Evolutionary conservation across 129 eudicot species (phyloP).

Genomic region (Solidago caesia): DNA sequence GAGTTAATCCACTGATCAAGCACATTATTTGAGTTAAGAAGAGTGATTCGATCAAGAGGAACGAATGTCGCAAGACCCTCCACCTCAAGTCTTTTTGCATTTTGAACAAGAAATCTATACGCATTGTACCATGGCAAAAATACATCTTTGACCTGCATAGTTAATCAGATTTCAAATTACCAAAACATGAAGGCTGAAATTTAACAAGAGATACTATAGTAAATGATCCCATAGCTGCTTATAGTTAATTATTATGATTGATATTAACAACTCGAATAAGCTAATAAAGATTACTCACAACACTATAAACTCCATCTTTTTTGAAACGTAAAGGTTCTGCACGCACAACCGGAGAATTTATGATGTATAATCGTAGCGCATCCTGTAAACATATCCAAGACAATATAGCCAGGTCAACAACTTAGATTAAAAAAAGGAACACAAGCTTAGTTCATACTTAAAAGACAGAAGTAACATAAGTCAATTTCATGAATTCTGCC

Average conservation of each 20-base stretch:
- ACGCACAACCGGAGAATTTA: slow-evolving; percentile 94
- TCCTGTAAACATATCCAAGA: slow-evolving; percentile 42
- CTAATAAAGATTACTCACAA: slow-evolving; percentile 48
- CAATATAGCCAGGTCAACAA: background rate
- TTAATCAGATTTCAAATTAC: background rate
- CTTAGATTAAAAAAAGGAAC: background rate
- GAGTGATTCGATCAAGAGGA: slow-evolving; percentile 57
- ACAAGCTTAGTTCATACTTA: background rate
- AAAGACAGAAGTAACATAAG: background rate
- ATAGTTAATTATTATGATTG: background rate
- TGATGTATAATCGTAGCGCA: slow-evolving; percentile 76
- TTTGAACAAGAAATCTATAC: slow-evolving; percentile 86
- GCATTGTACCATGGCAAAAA: slow-evolving; percentile 97
- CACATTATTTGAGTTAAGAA: slow-evolving; percentile 67
- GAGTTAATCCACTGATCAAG: slow-evolving; percentile 95
- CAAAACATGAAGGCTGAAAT: background rate
- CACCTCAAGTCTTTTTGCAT: slow-evolving; percentile 79
- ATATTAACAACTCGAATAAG: background rate
- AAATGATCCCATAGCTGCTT: background rate
- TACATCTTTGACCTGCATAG: slow-evolving; percentile 72
- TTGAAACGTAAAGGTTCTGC: slow-evolving; percentile 91
- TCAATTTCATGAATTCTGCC: background rate
- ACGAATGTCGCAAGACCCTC: slow-evolving; percentile 69
- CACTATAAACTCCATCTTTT: slow-evolving; percentile 82
- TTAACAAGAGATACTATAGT: background rate